Evolutionary conservation across 441 rosid species (phyloP).

Genomic region (Arabidopsis hybrid): DNA sequence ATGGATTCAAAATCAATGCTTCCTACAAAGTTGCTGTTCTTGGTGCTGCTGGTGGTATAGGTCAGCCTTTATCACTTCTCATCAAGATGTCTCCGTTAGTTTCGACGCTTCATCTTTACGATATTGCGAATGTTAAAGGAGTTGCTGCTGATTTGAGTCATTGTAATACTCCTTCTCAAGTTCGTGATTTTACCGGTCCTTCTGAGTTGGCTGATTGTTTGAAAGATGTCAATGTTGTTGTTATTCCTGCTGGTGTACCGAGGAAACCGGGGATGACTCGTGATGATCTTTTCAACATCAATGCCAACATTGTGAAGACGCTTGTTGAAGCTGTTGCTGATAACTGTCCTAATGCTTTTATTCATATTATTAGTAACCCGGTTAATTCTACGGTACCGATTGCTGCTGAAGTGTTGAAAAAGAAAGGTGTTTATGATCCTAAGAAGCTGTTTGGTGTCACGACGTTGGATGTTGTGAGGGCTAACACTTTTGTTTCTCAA

Average conservation of each 20-base stretch:
- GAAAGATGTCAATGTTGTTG: constrained; percentile 83
- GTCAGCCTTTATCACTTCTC: constrained; percentile 89
- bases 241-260: constrained; percentile 98
- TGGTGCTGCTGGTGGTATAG: constrained; percentile 98
- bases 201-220: constrained; percentile 75
- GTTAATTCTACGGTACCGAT: constrained; percentile 97
- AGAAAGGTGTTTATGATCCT: constrained; percentile 91
- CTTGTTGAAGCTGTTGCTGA: constrained; percentile 93
- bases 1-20: constrained; percentile 64
- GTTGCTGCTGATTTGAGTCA: constrained; percentile 98
- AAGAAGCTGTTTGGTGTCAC: constrained; percentile 96
- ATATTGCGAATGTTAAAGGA: constrained; percentile 95
- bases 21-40: constrained; percentile 94
- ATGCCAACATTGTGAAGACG: constrained; percentile 78
- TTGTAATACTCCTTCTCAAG: constrained; percentile 95
- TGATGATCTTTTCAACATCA: constrained; percentile 96
- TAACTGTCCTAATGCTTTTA: constrained; percentile 91
- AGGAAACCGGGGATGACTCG: constrained; percentile 99
- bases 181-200: constrained; percentile 85
- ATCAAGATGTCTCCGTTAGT: constrained; percentile 96
- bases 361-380: constrained; percentile 95
- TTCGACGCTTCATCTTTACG: constrained; percentile 84
- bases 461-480: constrained; percentile 94
- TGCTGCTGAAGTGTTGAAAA: constrained; percentile 91
- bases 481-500: constrained; percentile 93